A percentile compares a stretch with the other conserved stretches of the same genome.
These are phyloP conservation scores for Trichoderma orchidacearum DNA, from an alignment of 495 filamentous ascomycete species.

Conservation along the genomic window DNA sequence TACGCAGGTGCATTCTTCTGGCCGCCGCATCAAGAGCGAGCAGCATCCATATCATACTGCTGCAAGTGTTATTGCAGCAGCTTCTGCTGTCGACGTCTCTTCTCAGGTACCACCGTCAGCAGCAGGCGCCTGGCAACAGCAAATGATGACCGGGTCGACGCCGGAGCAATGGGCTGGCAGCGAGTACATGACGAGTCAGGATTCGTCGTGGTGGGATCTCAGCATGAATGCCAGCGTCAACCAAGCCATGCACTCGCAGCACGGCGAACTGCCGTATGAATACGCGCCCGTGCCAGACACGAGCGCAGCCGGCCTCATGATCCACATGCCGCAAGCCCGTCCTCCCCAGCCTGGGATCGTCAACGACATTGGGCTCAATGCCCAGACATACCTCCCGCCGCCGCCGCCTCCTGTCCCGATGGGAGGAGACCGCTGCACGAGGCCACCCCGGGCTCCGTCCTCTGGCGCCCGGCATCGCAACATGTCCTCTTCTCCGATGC, in stretches of 20 bases:
- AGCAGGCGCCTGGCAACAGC: conserved; percentile 14
- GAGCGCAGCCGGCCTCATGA: conserved; percentile 17
- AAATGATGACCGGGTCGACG: neutral
- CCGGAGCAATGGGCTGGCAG: conserved; percentile 2
- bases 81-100: neutral
- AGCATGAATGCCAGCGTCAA: neutral
- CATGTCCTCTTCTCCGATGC: conserved; percentile 2
- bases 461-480: neutral
- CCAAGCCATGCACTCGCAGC: conserved; percentile 5
- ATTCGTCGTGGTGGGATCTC: neutral
- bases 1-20: neutral
- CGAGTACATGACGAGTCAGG: conserved; percentile 9
- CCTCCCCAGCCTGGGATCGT: conserved; percentile 10
- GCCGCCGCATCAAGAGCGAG: conserved; percentile 2
- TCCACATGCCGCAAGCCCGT: conserved; percentile 24
- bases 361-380: conserved; percentile 3
- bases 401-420: neutral
- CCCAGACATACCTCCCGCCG: neutral
- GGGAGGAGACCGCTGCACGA: neutral
- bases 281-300: conserved; percentile 3
- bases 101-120: conserved; percentile 5
- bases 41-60: neutral
- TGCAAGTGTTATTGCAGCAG: neutral
- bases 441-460: conserved; percentile 1
- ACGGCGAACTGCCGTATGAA: neutral